Conservation (phyloP, 164 flowering plant genomes). For the Nelumbo lutea region DNA sequence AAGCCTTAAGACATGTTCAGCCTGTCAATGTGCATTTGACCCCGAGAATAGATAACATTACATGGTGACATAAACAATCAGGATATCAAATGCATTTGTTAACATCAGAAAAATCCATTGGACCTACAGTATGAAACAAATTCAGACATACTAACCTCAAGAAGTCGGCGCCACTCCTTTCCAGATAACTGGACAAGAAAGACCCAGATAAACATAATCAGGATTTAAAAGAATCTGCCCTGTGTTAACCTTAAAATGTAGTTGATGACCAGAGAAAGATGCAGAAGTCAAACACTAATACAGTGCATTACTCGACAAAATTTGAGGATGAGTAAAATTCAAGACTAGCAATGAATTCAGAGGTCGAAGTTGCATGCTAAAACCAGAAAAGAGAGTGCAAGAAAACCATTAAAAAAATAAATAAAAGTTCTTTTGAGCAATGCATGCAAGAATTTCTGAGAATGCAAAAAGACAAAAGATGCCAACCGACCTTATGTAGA, state of each 20-base stretch:
- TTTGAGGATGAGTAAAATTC: background rate
- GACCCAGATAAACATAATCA: background rate
- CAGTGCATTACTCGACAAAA: too few species aligned
- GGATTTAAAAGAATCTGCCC: background rate
- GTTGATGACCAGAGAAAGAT: background rate
- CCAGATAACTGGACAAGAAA: constrained; percentile 26
- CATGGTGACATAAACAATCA: background rate
- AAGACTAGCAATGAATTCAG: background rate
- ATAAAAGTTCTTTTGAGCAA: background rate
- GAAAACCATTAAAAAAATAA: background rate
- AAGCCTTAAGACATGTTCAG: constrained; percentile 9
- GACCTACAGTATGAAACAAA: background rate
- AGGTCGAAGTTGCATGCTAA: background rate
- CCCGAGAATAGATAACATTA: constrained; percentile 4
- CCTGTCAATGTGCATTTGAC: constrained; percentile 11
- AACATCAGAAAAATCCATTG: background rate
- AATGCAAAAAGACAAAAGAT: constrained; percentile 1
- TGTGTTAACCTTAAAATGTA: background rate
- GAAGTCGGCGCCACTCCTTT: constrained; percentile 80
- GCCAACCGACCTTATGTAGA: constrained; percentile 69
- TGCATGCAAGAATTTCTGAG: background rate
- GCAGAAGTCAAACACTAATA: background rate
- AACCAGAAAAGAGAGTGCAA: background rate
- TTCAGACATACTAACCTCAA: constrained; percentile 63
- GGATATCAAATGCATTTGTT: background rate